Percentiles rank a stretch among this genome's conserved stretches.
phyloP scores from a whole-genome alignment of 2,329 filamentous ascomycete species.

The Penicillium sclerotiorum region DNA sequence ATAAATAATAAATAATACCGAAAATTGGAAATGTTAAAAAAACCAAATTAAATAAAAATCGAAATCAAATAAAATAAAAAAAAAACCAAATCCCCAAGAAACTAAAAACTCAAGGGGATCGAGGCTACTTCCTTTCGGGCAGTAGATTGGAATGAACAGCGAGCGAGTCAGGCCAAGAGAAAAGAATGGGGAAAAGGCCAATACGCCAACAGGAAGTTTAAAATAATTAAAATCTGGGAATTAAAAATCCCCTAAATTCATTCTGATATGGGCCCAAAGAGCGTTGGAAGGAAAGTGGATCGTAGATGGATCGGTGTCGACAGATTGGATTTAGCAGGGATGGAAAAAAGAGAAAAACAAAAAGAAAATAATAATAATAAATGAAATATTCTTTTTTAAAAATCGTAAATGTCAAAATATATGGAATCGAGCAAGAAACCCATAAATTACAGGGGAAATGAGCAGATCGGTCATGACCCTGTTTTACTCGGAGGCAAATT shows the following conservation, averaged over 20 bases:
- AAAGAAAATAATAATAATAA: neutral
- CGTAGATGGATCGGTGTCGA: constrained; percentile 18
- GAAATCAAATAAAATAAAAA: constrained; percentile 7
- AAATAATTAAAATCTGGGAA: too few species aligned
- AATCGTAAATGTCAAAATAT: neutral
- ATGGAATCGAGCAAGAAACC: neutral
- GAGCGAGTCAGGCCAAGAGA: too few species aligned
- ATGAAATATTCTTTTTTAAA: neutral
- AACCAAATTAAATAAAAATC: constrained; percentile 4
- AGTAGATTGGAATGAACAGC: constrained; percentile 26
- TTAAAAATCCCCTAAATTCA: too few species aligned
- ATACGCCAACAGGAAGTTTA: too few species aligned
- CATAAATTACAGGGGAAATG: neutral
- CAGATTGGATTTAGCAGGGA: constrained; percentile 1
- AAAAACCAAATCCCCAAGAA: constrained; percentile 1
- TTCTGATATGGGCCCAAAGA: too few species aligned
- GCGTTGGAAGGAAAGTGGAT: constrained; percentile 21
- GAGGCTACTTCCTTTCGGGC: constrained; percentile 26
- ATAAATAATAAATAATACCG: constrained; percentile 2
- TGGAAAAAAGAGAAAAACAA: neutral
- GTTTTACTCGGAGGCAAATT: constrained; percentile 24
- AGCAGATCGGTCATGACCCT: constrained; percentile 9
- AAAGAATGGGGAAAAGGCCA: constrained; percentile 10
- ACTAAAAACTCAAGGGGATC: constrained; percentile 20
- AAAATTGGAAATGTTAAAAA: constrained; percentile 6